Base-by-base conservation (phyloP, 495 filamentous ascomycete species). In the Xylaria grammica region DNA sequence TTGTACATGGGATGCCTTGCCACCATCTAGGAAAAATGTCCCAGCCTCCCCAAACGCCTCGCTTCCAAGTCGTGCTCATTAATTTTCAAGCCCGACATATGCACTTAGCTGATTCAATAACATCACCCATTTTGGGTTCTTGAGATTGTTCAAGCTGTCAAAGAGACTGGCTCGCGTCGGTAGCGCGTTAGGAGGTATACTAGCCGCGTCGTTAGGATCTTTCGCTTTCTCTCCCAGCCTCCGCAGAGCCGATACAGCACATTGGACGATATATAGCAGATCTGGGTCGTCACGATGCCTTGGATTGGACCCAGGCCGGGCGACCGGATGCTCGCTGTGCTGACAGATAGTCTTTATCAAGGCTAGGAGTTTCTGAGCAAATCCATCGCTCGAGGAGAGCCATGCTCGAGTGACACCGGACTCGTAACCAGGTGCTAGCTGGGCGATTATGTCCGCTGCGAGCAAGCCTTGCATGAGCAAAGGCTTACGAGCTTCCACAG, bases 381-480 rank as follows among this genome's bases (percentile, higher is more conserved):
- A 96, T 1, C 92, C 92, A 72, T 96, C 92, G 40, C 90, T 87
- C 17, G 90, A 93, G 19, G 89, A 85, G 19, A 98, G 85, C 95
- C 95, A 99, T 2, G 82, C 78, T 48, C 87, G 84, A n/a, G 93
- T 90, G 15, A 97, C 81, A 9, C 82, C 79, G 26, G 79, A 84
- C 66, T 96, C 93, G 20, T 84, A 83, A 0, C 83, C 84, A n/a
- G 91, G 91, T 1, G 85, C 86, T 17, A 97, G 83, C 6, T 86
- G 85, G 4, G 92, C 85, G 9, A 97, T 78, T 58, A 97, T 95
- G 67, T 99, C 94, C 4, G 92, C 94, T 2, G 94, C 91, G 6
- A 99, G 79, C 65, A 99, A 86, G 6, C 92, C 92, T 78, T 99
- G 95, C 84, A 93, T 91, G 52, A 99, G 79, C 63, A 90, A 86